Base-by-base conservation (phyloP, 192 early-diverging fungal species). In the Allomyces javanicus region DNA sequence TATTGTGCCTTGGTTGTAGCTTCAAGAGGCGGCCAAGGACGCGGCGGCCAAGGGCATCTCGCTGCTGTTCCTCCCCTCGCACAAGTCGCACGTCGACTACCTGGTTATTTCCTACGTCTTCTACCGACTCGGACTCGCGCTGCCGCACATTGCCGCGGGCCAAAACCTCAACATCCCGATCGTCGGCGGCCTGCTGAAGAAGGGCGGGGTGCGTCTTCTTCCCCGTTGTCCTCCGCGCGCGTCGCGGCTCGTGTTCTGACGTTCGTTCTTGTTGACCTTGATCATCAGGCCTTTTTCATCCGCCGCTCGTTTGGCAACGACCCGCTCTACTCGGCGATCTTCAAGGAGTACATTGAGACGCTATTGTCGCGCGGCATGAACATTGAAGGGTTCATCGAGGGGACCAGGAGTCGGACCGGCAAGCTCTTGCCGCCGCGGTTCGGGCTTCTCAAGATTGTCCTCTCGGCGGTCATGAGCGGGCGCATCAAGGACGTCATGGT, bases 11-110 rank as follows among this genome's bases (percentile, higher is more conserved):
- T 17, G 21, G 17, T 24, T 44, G 19, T 70, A 81, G 79, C 66
- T 86, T 24, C 73, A 79, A 64, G 62, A 79, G 22, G 74, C 81
- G 4, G 85, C 85, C 6, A 68, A 79, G 27, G 72, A 76, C 26
- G 80, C 82, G 33, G 74, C 73, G 62, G 75, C 83, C 64, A 83
- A 85, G 44, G 82, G 83, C 55, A 78, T 87, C 55, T 90, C 88
- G 14, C 75, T 92, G 66, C 79, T 92, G 24, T 77, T 92, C 61
- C 67, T 90, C 62, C 89, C 89, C 43, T 92, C 78, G 44, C 89
- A 92, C 73, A 92, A 92, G 76, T 88, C 86, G 9, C 89, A 92
- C 68, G 79, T 92, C 44, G 89, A 92, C 71, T 92, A 92, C 71
- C 72, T 92, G 19, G 88, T 92, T 22, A 76, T 92, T 25, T 85